Evolutionary conservation across 208 protist genomes (phyloP), one percentile per base, ranked within the genome.

Genomic region (Phytomonas sp.): DNA sequence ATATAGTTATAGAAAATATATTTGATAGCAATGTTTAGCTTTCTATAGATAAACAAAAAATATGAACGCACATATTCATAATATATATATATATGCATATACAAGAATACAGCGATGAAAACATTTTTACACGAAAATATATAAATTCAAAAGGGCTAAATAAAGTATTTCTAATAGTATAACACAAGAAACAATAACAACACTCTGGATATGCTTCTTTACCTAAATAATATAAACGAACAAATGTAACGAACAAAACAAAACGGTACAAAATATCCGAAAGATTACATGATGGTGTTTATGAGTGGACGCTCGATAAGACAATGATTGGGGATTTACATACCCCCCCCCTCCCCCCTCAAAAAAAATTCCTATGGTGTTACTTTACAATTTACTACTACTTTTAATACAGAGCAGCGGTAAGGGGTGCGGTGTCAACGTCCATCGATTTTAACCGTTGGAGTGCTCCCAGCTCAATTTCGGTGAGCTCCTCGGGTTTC

Each of bases 381-480:
- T 65, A 65, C 2, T 65, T 65, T 23, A 60, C 37, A 65, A 60
- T 65, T 69, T 16, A 56, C 26, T 63, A 16, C 6, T 34, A 19
- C 12, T 23, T 23, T 14, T 26, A 31, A 30, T 29, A 32, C 1
- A 32, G 12, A 16, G 60, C 19, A 29, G 26, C 45, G 29, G n/a
- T 33, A 62, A 77, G 72, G 12, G 73, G 36, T 23, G 75, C 72
- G 3, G 87, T 88, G 65, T 93, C 87, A 8, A 86, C 84, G 29
- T 85, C 86, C 19, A 95, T 70, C 0, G 66, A 73, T 31, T 80
- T 77, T 65, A 95, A 69, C 29, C 86, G 74, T 65, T 76, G 72
- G 45, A 91, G 79, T 49, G 86, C 78, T 30, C 78, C 72, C 14
- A 78, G 80, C 69, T 95, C 87, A n/a, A 93, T 78, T 67, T 86